phyloP scores from a whole-genome alignment of 1,139 yeast genomes.

The Yamadazyma oceani region DNA sequence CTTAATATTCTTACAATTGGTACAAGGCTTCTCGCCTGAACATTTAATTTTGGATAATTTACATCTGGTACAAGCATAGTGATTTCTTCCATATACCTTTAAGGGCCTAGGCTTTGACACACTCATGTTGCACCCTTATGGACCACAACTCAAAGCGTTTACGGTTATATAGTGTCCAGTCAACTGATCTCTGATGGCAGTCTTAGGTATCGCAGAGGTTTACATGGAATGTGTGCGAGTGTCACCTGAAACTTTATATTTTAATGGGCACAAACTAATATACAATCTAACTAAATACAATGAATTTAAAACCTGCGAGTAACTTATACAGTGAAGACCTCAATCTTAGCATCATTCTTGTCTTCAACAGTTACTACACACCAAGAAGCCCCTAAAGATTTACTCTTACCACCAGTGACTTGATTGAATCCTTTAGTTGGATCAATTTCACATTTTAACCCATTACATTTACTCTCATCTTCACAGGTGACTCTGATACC shows the following conservation, averaged over 20 bases:
- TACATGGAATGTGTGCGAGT: not conserved
- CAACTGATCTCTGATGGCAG: no score
- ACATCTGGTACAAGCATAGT: constrained; percentile 44
- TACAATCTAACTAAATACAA: constrained; percentile 1
- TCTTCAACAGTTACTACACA: constrained; percentile 80
- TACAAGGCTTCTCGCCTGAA: constrained; percentile 48
- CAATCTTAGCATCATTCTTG: constrained; percentile 66
- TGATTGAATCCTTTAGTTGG: constrained; percentile 64
- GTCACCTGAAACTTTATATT: not conserved
- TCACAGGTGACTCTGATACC: constrained; percentile 78
- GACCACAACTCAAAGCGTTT: not conserved
- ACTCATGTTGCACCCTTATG: not conserved
- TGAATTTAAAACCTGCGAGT: no score
- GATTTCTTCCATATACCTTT: constrained; percentile 42
- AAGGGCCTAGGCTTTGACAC: constrained; percentile 36
- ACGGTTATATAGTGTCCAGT: no score
- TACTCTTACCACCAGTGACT: constrained; percentile 48
- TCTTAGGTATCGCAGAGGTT: no score
- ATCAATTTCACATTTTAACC: constrained; percentile 77
- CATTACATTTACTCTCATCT: constrained; percentile 64
- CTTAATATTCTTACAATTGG: constrained; percentile 36
- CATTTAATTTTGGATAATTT: constrained; percentile 38
- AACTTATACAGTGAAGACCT: constrained; percentile 52
- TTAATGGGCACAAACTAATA: no score
- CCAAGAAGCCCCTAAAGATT: constrained; percentile 66